Base-by-base conservation (phyloP, 2,329 filamentous ascomycete species). In the Exophiala sp. region DNA sequence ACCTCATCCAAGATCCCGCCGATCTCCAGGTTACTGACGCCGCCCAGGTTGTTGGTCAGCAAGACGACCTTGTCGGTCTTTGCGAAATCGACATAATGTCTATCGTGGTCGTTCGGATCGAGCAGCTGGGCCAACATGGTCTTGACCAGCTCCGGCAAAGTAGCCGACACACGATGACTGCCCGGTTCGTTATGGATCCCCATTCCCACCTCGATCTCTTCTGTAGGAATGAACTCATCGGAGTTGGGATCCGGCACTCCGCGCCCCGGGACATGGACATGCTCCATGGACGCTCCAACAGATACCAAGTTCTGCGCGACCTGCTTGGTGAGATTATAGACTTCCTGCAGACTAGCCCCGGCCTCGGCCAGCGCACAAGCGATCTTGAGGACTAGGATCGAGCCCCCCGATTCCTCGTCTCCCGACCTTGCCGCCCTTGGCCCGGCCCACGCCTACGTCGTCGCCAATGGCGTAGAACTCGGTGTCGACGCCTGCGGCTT, bases 401-500 rank as follows among this genome's bases (percentile, higher is more conserved):
- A 94, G 24, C 91, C 91, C 2, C n/a, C 88, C 90, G 66, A 97
- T 93, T 46, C 91, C 91, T 63, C 91, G 79, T 44, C 91, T 75
- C 1, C 91, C 91, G 13, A 96, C 91, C 66, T 96, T 96, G n/a
- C 91, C 90, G 9, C 86, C 84, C 65, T 84, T 84, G 45, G 73
- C 75, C 51, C 88, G 76, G 1, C 90, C 90, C 39, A 97, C 90
- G 37, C 90, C 89, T 2, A 90, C 89, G 67, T 97, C 91, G 63
- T 97, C 91, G 4, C 83, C 88, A 6, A 96, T 88, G 7, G 95
- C 85, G 8, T 95, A 82, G 85, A 96, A 95, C 65, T 95, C 86
- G 0, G 87, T 86, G 14, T 81, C 71, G 19, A 88, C 69, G 0
- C 88, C 90, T 0, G 81, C 80, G 1, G 88, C 88, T 51, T 85